phyloP scores from a whole-genome alignment of 129 eudicot genomes.

The Arctium minus region DNA sequence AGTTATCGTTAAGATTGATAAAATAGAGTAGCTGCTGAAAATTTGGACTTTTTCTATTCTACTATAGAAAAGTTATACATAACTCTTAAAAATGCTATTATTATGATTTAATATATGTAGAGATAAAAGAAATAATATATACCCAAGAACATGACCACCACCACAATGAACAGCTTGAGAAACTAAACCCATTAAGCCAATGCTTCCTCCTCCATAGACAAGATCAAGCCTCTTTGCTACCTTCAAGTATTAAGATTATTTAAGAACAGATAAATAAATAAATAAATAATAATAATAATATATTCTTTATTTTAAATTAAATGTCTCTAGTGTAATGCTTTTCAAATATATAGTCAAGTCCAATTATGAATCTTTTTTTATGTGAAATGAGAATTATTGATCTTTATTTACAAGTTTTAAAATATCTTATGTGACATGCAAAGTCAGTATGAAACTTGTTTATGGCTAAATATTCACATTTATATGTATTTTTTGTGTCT shows the following conservation, averaged over 20 bases:
- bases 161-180: slow-evolving; percentile 65
- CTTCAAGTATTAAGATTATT: slow-evolving; percentile 29
- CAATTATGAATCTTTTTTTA: not conserved
- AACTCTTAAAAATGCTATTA: too few relatives aligned
- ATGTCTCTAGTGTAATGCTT: not conserved
- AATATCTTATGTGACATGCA: not conserved
- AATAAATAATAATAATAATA: not conserved
- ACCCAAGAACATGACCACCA: slow-evolving; percentile 85
- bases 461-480: not conserved
- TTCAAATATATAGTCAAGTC: not conserved
- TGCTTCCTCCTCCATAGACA: slow-evolving; percentile 84
- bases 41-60: too few relatives aligned
- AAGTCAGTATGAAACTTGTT: not conserved
- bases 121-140: not conserved
- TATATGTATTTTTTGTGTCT: not conserved
- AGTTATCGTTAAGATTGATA: too few relatives aligned
- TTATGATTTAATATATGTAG: too few relatives aligned
- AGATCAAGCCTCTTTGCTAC: slow-evolving; percentile 63
- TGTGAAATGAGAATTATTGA: not conserved
- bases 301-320: not conserved
- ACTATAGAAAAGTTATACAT: too few relatives aligned
- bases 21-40: too few relatives aligned
- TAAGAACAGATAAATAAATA: not conserved
- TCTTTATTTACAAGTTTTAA: not conserved
- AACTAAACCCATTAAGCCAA: slow-evolving; percentile 71